Evolutionary conservation across 148 eudicot genomes (phyloP).

Genomic region (Selenicereus undatus): DNA sequence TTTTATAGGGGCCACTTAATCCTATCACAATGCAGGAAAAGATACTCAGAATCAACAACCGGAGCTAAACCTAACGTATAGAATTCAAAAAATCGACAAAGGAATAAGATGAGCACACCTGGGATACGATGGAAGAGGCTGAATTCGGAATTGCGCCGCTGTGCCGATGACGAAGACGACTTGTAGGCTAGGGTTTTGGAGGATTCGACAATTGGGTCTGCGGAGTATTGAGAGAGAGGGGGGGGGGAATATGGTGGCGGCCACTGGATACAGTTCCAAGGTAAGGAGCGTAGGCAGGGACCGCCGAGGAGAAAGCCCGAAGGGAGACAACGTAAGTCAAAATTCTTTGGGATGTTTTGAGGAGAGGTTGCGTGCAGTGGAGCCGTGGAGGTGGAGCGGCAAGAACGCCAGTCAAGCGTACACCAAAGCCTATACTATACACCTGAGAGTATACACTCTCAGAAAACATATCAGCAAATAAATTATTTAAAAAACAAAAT

Average conservation of each 20-base stretch:
- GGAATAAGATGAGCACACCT: not conserved
- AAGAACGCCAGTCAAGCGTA: not conserved
- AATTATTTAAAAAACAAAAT: too few relatives aligned
- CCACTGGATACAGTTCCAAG: not conserved
- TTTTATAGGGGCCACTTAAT: too few relatives aligned
- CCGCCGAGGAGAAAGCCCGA: not conserved
- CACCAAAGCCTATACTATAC: too few relatives aligned
- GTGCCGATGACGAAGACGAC: not conserved
- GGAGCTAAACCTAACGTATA: not conserved
- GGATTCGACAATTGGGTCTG: not conserved
- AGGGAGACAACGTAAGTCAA: not conserved
- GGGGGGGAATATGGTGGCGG: not conserved
- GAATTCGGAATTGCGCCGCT: not conserved
- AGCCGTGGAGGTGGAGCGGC: not conserved
- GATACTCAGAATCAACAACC: not conserved
- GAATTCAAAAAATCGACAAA: not conserved
- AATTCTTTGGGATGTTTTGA: too few relatives aligned
- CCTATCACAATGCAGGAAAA: not conserved
- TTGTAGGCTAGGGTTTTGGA: not conserved
- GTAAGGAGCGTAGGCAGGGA: not conserved
- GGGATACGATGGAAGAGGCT: not conserved
- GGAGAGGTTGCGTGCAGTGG: not conserved
- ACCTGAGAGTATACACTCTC: too few relatives aligned
- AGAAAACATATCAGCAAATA: too few relatives aligned
- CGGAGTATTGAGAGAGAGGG: not conserved